Conservation (phyloP, 2,329 filamentous ascomycete genomes). For the Tricladium varicosporioides region DNA sequence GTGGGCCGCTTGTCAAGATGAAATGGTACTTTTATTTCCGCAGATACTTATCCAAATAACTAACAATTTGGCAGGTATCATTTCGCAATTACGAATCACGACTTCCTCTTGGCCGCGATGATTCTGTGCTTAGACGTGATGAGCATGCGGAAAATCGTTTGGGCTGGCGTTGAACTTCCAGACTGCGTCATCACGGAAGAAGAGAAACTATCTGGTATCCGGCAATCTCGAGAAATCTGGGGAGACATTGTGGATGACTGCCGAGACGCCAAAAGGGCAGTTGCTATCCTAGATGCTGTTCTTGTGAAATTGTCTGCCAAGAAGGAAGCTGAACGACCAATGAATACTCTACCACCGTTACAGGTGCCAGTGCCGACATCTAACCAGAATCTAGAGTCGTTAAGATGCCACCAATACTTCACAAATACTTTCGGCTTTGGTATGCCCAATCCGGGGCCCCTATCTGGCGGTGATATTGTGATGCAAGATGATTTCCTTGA, state of each 20-base stretch:
- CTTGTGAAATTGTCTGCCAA: conserved; percentile 16
- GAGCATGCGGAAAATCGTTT: conserved; percentile 8
- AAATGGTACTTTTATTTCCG: conserved; percentile 46
- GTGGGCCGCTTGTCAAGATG: conserved; percentile 49
- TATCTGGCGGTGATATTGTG: not conserved
- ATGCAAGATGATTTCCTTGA: conserved; percentile 22
- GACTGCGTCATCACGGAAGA: conserved; percentile 18
- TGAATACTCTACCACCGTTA: not conserved
- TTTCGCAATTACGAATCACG: conserved; percentile 55
- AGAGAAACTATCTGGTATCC: conserved; percentile 23
- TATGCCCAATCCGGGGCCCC: not conserved
- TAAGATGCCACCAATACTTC: conserved; percentile 11
- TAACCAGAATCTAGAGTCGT: conserved; percentile 4
- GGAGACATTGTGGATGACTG: conserved; percentile 22
- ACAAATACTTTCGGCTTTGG: conserved; percentile 5
- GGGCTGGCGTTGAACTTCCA: not conserved
- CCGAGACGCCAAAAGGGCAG: conserved; percentile 22
- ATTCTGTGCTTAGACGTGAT: conserved; percentile 50
- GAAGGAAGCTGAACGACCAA: not conserved
- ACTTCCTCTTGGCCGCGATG: conserved; percentile 61
- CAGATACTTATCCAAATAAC: too few species aligned
- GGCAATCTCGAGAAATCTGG: conserved; percentile 25
- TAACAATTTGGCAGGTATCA: conserved; percentile 26
- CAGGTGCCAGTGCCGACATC: not conserved
- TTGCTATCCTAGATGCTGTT: conserved; percentile 20